Percentiles rank a stretch among this genome's conserved stretches.
Evolutionary conservation across 2,329 filamentous ascomycete species (phyloP).

Genomic region (Diaporthe destruens): DNA sequence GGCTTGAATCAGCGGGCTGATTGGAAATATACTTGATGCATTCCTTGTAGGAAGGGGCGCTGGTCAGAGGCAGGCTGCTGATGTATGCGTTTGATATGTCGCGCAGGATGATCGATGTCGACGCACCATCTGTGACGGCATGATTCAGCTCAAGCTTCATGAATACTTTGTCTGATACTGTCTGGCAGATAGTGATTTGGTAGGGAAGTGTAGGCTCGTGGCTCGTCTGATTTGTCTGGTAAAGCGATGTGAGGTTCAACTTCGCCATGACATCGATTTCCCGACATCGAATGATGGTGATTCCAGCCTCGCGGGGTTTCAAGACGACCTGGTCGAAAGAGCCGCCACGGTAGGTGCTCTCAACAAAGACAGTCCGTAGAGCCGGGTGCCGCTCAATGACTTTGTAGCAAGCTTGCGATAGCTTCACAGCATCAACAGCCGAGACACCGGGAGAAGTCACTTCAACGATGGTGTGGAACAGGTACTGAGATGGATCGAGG

Average conservation of each 20-base stretch:
- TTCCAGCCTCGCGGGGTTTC: conserved; percentile 39
- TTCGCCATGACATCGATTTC: conserved; percentile 19
- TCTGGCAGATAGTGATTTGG: conserved; percentile 40
- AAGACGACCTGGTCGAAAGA: conserved; percentile 45
- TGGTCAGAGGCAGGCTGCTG: not conserved
- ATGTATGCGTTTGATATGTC: conserved; percentile 37
- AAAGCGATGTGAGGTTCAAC: not conserved
- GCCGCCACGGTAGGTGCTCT: conserved; percentile 43
- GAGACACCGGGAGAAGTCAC: conserved; percentile 23
- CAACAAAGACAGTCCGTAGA: conserved; percentile 45
- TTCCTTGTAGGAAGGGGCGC: conserved; percentile 1
- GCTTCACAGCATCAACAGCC: conserved; percentile 26
- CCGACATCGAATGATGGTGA: conserved; percentile 43
- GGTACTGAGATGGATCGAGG: conserved; percentile 43
- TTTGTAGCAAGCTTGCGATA: conserved; percentile 43
- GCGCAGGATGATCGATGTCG: conserved; percentile 44
- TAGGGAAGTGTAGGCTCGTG: not conserved
- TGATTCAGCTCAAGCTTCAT: conserved; percentile 46
- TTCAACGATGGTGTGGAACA: conserved; percentile 44
- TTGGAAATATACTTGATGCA: conserved; percentile 14
- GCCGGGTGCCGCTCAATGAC: conserved; percentile 44
- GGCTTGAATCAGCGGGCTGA: conserved; percentile 1
- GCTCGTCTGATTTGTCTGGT: not conserved
- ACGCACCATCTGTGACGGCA: conserved; percentile 45
- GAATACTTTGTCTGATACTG: conserved; percentile 38